Conservation (phyloP, 805 yeast genomes). For the Kuraishia capsulata region DNA sequence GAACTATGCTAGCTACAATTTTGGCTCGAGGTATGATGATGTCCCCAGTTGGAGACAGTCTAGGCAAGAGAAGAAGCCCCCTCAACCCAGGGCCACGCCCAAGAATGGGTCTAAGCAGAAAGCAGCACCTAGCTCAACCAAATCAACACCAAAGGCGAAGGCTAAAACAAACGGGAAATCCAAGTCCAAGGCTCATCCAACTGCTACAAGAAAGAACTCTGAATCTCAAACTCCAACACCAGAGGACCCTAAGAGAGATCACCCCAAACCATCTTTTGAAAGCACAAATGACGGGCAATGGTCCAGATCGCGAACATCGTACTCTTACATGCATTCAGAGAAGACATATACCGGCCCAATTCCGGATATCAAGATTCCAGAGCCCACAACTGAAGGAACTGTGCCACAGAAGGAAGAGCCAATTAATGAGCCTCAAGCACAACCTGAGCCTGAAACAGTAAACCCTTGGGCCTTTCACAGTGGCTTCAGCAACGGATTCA, state of each 20-base stretch:
- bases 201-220: background rate
- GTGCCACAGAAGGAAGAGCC: background rate
- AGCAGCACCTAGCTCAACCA: background rate
- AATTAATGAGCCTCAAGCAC: background rate
- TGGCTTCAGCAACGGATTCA: background rate
- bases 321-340: conserved; percentile 16
- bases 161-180: background rate
- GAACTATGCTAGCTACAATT: background rate
- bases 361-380: conserved; percentile 9
- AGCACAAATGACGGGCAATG: conserved; percentile 17
- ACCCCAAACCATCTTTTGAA: conserved; percentile 10
- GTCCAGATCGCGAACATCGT: conserved; percentile 15
- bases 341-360: conserved; percentile 16
- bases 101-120: background rate
- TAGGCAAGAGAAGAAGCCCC: too few species aligned
- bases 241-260: background rate
- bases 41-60: background rate
- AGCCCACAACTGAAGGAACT: background rate
- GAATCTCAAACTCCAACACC: background rate
- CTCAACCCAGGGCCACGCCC: background rate
- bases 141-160: too few species aligned
- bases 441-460: background rate
- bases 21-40: background rate
- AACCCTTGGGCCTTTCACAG: background rate
- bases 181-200: background rate